These are phyloP conservation scores for Colletotrichum aenigma DNA, from an alignment of 2,329 filamentous ascomycete genomes.

Conservation along the genomic window DNA sequence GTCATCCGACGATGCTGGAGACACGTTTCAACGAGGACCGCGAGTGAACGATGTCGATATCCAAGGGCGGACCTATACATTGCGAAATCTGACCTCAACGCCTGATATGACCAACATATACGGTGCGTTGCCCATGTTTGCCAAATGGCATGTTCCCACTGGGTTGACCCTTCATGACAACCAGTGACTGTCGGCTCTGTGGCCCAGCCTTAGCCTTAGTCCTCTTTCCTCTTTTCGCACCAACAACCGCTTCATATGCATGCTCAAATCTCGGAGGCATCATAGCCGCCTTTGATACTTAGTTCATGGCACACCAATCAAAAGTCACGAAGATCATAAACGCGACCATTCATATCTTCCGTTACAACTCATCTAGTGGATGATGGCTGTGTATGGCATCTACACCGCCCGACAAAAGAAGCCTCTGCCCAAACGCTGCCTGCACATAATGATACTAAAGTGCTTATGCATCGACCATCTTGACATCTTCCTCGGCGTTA, in stretches of 20 bases:
- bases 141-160: neutral
- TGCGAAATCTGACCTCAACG: neutral
- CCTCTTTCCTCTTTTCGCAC: neutral
- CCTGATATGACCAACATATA: neutral
- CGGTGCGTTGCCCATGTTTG: neutral
- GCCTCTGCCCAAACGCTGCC: neutral
- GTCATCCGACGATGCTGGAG: neutral
- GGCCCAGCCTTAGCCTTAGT: neutral
- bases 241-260: neutral
- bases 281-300: neutral
- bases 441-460: neutral
- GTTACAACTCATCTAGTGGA: neutral
- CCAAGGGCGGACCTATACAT: neutral
- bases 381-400: neutral
- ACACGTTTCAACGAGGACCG: neutral
- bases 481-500: constrained; percentile 23
- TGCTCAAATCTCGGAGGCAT: neutral
- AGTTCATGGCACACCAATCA: neutral
- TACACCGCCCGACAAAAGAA: neutral
- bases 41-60: neutral
- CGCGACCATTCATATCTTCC: neutral
- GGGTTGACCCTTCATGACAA: neutral
- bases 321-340: neutral
- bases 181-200: neutral
- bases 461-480: constrained; percentile 30